These are phyloP conservation scores for Globisporangium cederbergense DNA, from an alignment of 352 stramenopile species.

Conservation along the genomic window DNA sequence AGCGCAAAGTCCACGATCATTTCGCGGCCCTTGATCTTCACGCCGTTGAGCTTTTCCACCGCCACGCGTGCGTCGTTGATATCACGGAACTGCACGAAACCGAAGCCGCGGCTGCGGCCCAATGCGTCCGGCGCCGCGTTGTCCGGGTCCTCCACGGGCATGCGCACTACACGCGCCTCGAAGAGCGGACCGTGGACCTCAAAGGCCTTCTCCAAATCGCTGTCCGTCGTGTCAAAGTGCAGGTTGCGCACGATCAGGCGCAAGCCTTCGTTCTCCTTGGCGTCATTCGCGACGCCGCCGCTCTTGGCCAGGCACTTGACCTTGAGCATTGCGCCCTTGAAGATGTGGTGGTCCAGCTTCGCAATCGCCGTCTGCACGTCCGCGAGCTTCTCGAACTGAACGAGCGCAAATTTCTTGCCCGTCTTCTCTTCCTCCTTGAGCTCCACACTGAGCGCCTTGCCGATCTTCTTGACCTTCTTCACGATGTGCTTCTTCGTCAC, in stretches of 20 bases:
- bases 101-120: conserved; percentile 75
- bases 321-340: conserved; percentile 74
- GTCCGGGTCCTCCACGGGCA: conserved; percentile 53
- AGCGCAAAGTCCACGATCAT: conserved; percentile 87
- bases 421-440: conserved; percentile 59
- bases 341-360: conserved; percentile 83
- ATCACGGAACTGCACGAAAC: conserved; percentile 81
- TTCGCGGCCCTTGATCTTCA: conserved; percentile 76
- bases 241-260: conserved; percentile 84
- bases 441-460: conserved; percentile 44
- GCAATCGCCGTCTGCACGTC: conserved; percentile 49
- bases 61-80: conserved; percentile 51
- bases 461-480: conserved; percentile 82
- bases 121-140: conserved; percentile 30
- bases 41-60: conserved; percentile 73
- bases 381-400: conserved; percentile 55
- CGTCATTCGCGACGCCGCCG: conserved; percentile 21
- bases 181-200: conserved; percentile 55
- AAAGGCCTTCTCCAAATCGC: conserved; percentile 72
- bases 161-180: conserved; percentile 72
- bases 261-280: conserved; percentile 48
- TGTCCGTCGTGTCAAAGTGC: conserved; percentile 74
- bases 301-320: conserved; percentile 42
- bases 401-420: conserved; percentile 55
- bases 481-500: conserved; percentile 76